Conservation (phyloP, 441 rosid species). For the Jatropha podagrica region DNA sequence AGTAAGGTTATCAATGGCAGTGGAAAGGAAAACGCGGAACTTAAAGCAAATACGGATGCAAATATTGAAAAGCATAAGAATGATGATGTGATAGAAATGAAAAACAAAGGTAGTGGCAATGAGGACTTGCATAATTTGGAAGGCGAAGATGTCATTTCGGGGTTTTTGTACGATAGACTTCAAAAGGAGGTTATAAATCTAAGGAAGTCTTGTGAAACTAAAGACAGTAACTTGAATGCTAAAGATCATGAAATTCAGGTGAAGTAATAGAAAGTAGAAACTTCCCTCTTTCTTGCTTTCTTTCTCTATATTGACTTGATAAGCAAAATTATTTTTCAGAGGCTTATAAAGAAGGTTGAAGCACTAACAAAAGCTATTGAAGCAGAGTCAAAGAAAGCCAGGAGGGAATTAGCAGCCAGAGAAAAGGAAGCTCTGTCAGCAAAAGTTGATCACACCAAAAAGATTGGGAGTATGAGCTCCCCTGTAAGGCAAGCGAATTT, state of each 20-base stretch:
- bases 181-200: slow-evolving; percentile 76
- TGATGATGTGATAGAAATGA: slow-evolving; percentile 27
- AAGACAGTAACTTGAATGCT: slow-evolving; percentile 50
- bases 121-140: slow-evolving; percentile 34
- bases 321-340: slow-evolving; percentile 37
- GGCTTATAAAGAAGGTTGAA: slow-evolving; percentile 72
- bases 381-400: slow-evolving; percentile 72
- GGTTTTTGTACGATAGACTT: slow-evolving; percentile 79
- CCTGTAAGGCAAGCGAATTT: slow-evolving; percentile 40
- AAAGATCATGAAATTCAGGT: slow-evolving; percentile 90
- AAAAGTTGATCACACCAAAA: slow-evolving; percentile 45
- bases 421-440: slow-evolving; percentile 53
- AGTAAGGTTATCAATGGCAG: slow-evolving; percentile 45
- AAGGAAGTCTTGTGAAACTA: slow-evolving; percentile 65
- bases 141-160: slow-evolving; percentile 67
- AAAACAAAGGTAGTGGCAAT: slow-evolving; percentile 23
- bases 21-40: slow-evolving; percentile 60
- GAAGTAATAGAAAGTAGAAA: background rate
- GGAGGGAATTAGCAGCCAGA: slow-evolving; percentile 69
- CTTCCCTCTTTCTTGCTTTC: background rate
- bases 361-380: slow-evolving; percentile 73
- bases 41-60: slow-evolving; percentile 32
- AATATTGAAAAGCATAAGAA: slow-evolving; percentile 23
- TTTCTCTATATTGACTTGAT: background rate
- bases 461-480: slow-evolving; percentile 33